Base-by-base conservation (phyloP, 257 asterid species). In the Solanum lycopersicoides region DNA sequence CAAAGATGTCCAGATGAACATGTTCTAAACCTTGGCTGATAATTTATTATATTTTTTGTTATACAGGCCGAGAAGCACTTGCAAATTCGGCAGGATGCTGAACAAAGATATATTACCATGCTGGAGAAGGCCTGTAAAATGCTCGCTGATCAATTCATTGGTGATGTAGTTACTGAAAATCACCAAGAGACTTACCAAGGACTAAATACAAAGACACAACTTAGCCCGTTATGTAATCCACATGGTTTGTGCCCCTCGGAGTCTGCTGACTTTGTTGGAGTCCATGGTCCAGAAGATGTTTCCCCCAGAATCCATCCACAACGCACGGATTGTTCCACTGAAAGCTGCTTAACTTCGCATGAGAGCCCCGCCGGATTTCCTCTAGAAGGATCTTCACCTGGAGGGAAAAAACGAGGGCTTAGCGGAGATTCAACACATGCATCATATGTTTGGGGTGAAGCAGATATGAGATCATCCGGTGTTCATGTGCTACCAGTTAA, bases 81-180 rank as follows among this genome's bases (percentile, higher is more conserved):
- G 90, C 98, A 93, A 89, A 94, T 95, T 89, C 97, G 98, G 56
- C 94, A 93, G 86, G 97, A 93, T 79, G 98, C 98, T 2, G 97
- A 95, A 88, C 92, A 88, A 87, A 89, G 95, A 90, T 95, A 95
- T 89, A 84, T 94, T 89, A 94, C 93, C 60, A 95, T 93, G 98
- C 91, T 95, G 56, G 97, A 95, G 90, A 86, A 90, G 87, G 97
- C 98, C 42, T 95, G 98, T 93, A 93, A 92, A 88, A 91, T 95
- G 95, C 96, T 95, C 2, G 95, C 94, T 3, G 96, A 94, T 50
- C 98, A 94, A 91, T 91, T 93, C 77, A 93, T 93, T 28, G 97
- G 98, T 90, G 89, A 92, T 37, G 83, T 93, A 34, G 86, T 86
- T 16, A 50, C 93, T 84, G 85, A 89, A 71, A 71, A 88, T 9